Evolutionary conservation across 176 grass and related monocot species (phyloP).

Genomic region (Urochloa ruziziensis): DNA sequence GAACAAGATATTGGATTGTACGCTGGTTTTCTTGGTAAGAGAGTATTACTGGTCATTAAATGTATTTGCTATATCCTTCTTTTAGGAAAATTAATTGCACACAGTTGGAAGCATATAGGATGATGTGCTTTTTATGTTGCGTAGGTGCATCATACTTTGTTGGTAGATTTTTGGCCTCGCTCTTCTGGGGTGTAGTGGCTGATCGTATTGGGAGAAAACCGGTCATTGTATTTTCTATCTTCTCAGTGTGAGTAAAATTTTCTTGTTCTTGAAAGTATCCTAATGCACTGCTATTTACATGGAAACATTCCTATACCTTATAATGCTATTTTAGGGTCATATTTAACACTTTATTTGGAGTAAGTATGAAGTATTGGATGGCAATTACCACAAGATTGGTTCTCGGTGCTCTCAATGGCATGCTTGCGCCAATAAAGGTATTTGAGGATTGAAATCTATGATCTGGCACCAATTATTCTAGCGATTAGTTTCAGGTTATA

Average conservation of each 20-base stretch:
- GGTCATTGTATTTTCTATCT: conserved; percentile 48
- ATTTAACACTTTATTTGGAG: conserved; percentile 69
- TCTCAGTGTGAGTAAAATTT: conserved; percentile 59
- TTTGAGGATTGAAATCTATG: background rate
- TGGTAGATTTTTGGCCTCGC: conserved; percentile 66
- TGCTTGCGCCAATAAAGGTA: conserved; percentile 58
- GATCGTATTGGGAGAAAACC: conserved; percentile 77
- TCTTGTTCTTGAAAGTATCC: background rate
- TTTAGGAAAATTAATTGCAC: background rate
- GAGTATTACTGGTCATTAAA: background rate
- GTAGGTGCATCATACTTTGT: conserved; percentile 75
- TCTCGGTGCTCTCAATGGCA: conserved; percentile 63
- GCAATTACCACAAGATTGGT: conserved; percentile 57
- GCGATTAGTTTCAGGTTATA: background rate
- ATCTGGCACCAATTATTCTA: background rate
- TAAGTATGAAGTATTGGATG: conserved; percentile 78
- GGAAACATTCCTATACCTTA: background rate
- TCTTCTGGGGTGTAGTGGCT: conserved; percentile 60
- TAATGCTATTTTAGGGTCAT: conserved; percentile 40
- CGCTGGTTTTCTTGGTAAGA: conserved; percentile 73
- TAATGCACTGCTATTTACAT: background rate
- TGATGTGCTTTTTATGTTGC: background rate
- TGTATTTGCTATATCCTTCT: background rate
- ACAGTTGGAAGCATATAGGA: background rate
- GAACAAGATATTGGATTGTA: conserved; percentile 88